Evolutionary conservation across 2,329 filamentous ascomycete species (phyloP), one percentile per base, ranked within the genome.

Genomic region (Claviceps africana): DNA sequence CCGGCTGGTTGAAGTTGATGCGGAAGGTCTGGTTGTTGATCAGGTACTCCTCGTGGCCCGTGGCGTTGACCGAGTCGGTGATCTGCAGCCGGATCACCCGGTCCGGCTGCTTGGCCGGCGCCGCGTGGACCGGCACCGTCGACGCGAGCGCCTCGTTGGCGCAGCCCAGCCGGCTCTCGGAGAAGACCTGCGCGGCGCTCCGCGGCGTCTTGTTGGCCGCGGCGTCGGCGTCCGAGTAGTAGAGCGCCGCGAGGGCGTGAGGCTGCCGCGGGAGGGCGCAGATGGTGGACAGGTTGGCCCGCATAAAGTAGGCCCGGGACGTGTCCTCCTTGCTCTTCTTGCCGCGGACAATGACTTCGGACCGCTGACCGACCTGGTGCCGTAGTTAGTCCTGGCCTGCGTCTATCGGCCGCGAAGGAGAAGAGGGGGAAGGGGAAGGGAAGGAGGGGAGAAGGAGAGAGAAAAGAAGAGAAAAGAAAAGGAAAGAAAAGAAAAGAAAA

Each of bases 331-430:
- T 33, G 28, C 10, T 2, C 17, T 9, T 21, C 11, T 72, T 59
- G 5, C 71, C 73, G 8, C 63, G 63, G 9, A 77, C 65, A 25
- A 77, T 61, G 5, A 77, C 57, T 55, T 76, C 72, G 57, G 73
- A 72, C 3, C 73, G 65, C 55, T 71, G 68, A 3, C 65, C 77
- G 15, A 54, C 71, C 45, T 47, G n/a, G n/a, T n/a, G n/a, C n/a
- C n/a, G n/a, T n/a, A n/a, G n/a, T n/a, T n/a, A n/a, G n/a, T n/a
- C n/a, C n/a, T n/a, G n/a, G n/a, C n/a, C n/a, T n/a, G n/a, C n/a
- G n/a, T n/a, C n/a, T n/a, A n/a, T n/a, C n/a, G n/a, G n/a, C n/a
- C n/a, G n/a, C n/a, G n/a, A n/a, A n/a, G n/a, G n/a, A n/a, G n/a
- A n/a, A n/a, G n/a, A n/a, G n/a, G n/a, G n/a, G n/a, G n/a, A n/a